Conservation (phyloP, 2,329 filamentous ascomycete species). For the Alternaria tenuissima region DNA sequence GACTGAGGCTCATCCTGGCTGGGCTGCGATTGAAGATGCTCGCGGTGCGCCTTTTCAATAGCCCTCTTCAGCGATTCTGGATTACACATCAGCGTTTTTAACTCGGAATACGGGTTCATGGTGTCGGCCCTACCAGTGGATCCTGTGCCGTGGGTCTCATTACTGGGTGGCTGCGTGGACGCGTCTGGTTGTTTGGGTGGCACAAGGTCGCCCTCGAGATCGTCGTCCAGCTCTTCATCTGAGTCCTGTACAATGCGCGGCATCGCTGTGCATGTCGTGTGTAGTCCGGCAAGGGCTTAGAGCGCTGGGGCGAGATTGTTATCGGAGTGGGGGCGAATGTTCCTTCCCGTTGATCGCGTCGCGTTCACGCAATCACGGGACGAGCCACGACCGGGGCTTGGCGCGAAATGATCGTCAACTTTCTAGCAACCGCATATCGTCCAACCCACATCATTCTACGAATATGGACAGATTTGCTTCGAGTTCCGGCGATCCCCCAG, state of each 20-base stretch:
- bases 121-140: constrained; percentile 38
- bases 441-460: not conserved
- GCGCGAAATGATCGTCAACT: too few species aligned
- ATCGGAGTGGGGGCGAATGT: not conserved
- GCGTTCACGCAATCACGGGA: constrained; percentile 36
- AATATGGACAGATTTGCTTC: constrained; percentile 44
- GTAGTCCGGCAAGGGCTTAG: not conserved
- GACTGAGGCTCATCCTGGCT: constrained; percentile 26
- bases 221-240: constrained; percentile 48
- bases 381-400: not conserved
- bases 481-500: constrained; percentile 27
- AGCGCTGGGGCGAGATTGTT: not conserved
- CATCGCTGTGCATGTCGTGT: constrained; percentile 18
- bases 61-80: constrained; percentile 35
- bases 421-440: too few species aligned
- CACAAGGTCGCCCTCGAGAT: constrained; percentile 27
- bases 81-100: not conserved
- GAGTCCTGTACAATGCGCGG: constrained; percentile 49
- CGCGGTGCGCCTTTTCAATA: constrained; percentile 37
- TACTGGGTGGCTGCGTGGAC: constrained; percentile 18
- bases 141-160: constrained; percentile 30
- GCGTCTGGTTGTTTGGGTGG: constrained; percentile 25
- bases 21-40: constrained; percentile 31
- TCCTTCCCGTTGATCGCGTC: constrained; percentile 19
- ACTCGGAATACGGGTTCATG: not conserved